These are phyloP conservation scores for Nannochloropsis oceanica DNA, from an alignment of 108 stramenopile species.

Conservation along the genomic window DNA sequence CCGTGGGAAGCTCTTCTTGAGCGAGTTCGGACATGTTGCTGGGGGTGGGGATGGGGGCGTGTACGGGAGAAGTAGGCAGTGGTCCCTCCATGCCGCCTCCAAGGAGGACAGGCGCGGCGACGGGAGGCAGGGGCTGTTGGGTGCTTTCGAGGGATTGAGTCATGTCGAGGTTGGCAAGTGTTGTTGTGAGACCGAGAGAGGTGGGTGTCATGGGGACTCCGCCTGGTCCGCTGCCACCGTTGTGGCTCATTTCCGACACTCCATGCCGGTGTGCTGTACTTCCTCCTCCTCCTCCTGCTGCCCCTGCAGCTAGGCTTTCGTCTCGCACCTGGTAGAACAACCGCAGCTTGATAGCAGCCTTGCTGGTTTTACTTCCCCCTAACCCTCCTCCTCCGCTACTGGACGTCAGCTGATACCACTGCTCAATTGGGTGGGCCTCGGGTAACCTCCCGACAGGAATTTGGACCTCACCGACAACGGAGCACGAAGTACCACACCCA, in stretches of 20 bases:
- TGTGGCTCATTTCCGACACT: not conserved
- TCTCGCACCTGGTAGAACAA: not conserved
- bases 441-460: conserved; percentile 20
- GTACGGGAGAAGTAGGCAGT: not conserved
- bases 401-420: conserved; percentile 25
- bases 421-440: conserved; percentile 14
- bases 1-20: conserved; percentile 19
- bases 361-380: not conserved
- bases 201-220: not conserved
- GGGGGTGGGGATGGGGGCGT: not conserved
- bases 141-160: not conserved
- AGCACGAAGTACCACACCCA: not conserved
- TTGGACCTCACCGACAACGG: conserved; percentile 19
- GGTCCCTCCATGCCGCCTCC: not conserved
- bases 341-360: not conserved
- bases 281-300: not conserved
- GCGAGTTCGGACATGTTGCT: not conserved
- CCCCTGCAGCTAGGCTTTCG: not conserved
- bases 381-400: not conserved
- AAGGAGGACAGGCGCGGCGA: not conserved
- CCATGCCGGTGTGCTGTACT: not conserved
- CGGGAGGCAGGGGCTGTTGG: not conserved
- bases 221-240: not conserved
- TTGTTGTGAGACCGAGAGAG: not conserved
- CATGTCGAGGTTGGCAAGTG: not conserved